Evolutionary conservation across 441 rosid genomes (phyloP).

Genomic region (Populus hybrid): DNA sequence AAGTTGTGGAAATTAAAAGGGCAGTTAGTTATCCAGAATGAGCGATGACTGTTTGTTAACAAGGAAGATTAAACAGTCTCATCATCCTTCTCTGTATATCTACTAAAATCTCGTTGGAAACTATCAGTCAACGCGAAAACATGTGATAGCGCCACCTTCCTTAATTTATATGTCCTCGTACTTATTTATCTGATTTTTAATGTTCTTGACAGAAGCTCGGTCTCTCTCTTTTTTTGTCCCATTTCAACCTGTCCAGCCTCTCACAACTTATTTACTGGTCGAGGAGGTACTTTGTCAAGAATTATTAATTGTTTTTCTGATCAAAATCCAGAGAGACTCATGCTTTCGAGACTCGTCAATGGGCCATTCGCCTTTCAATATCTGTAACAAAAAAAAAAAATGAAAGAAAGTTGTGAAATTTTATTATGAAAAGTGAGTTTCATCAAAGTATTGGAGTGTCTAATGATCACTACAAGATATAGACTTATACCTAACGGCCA

Average conservation of each 20-base stretch:
- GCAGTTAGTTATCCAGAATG: no score
- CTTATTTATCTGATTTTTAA: neutral
- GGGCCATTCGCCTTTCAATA: neutral
- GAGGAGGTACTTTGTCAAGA: neutral
- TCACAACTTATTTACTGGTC: neutral
- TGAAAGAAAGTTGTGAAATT: no score
- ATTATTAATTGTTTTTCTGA: no score
- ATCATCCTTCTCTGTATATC: no score
- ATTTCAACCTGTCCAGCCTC: neutral
- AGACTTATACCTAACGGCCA: conserved; percentile 44
- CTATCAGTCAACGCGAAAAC: conserved; percentile 37
- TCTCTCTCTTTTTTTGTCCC: no score
- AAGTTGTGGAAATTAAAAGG: no score
- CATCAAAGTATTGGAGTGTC: neutral
- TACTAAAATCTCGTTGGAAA: neutral
- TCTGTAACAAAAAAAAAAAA: neutral
- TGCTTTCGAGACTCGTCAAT: neutral
- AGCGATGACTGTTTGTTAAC: conserved; percentile 13
- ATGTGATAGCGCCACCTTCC: conserved; percentile 23
- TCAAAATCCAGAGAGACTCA: neutral
- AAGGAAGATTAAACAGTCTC: no score
- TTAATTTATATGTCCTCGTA: no score
- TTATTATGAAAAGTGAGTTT: no score
- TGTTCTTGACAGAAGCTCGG: no score
- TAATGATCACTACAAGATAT: conserved; percentile 7